Evolutionary conservation across 1,284 basidiomycete genomes (phyloP).

Genomic region (Irpex rosettiformis): DNA sequence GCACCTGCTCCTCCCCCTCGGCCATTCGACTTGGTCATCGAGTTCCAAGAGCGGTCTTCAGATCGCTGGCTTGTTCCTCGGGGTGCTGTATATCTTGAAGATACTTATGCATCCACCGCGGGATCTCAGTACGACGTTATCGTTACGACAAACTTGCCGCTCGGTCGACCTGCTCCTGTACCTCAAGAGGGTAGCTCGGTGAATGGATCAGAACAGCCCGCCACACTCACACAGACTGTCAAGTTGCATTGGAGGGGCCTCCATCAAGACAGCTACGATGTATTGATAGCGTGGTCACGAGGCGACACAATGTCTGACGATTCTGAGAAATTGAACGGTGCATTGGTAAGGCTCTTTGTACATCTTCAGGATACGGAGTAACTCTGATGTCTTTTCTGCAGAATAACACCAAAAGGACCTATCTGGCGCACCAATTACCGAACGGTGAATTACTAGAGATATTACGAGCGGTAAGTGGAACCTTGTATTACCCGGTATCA

Average conservation of each 20-base stretch:
- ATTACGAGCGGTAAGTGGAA: slow-evolving; percentile 51
- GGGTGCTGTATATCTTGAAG: slow-evolving; percentile 45
- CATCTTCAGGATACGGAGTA: background rate
- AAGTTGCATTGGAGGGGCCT: slow-evolving; percentile 6
- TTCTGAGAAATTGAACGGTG: slow-evolving; percentile 34
- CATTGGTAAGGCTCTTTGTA: slow-evolving; percentile 31
- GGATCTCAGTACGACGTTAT: slow-evolving; percentile 22
- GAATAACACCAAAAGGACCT: slow-evolving; percentile 44
- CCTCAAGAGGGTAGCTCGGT: background rate
- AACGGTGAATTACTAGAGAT: slow-evolving; percentile 53
- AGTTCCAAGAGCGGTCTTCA: slow-evolving; percentile 57
- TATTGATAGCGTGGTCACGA: slow-evolving; percentile 3
- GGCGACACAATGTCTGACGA: slow-evolving; percentile 27
- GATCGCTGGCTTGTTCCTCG: slow-evolving; percentile 68
- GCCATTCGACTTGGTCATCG: slow-evolving; percentile 65
- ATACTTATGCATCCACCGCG: background rate
- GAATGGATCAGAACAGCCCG: background rate
- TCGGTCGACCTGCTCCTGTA: too few species aligned
- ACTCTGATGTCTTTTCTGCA: slow-evolving; percentile 4
- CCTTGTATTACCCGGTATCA: too few species aligned
- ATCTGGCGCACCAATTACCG: slow-evolving; percentile 53
- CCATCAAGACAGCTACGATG: background rate
- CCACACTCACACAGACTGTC: background rate
- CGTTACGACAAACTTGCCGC: slow-evolving; percentile 14
- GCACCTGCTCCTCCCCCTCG: slow-evolving; percentile 26